Conservation (phyloP, 345 rosid genomes). For the Boechera divaricarpa region DNA sequence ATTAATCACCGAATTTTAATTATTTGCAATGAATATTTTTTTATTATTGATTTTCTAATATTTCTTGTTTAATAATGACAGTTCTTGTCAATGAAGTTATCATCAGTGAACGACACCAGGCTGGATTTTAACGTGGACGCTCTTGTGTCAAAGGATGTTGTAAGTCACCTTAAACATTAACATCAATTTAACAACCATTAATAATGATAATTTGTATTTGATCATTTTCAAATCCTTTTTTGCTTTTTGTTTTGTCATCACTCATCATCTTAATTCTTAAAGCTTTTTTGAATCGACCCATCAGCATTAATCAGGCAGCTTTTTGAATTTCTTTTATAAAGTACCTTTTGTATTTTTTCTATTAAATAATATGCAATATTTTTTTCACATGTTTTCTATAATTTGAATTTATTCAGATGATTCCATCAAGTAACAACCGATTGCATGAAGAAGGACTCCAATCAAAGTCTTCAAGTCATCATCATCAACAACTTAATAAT, state of each 20-base stretch:
- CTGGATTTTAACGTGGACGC: constrained; percentile 68
- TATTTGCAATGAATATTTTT: background rate
- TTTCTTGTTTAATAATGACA: constrained; percentile 41
- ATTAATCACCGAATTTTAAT: constrained; percentile 36
- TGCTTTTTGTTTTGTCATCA: constrained; percentile 13
- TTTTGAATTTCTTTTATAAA: constrained; percentile 7
- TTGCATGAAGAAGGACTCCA: constrained; percentile 56
- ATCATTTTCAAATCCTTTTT: constrained; percentile 4
- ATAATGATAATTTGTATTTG: background rate
- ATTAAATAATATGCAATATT: background rate
- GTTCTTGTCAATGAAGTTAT: constrained; percentile 97
- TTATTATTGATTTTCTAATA: background rate
- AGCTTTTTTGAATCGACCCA: constrained; percentile 6
- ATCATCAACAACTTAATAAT: constrained; percentile 26
- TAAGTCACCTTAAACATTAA: constrained; percentile 54
- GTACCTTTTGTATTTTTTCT: constrained; percentile 25
- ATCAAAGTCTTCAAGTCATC: constrained; percentile 52
- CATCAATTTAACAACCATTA: constrained; percentile 33
- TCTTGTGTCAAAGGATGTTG: constrained; percentile 70
- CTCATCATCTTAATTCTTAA: background rate
- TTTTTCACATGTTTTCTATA: background rate
- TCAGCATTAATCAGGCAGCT: constrained; percentile 18
- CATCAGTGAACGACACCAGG: constrained; percentile 80
- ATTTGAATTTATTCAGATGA: constrained; percentile 40
- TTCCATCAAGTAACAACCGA: constrained; percentile 49